These are phyloP conservation scores for Leccinum griseonigrum DNA, from an alignment of 1,284 basidiomycete species.

Conservation along the genomic window DNA sequence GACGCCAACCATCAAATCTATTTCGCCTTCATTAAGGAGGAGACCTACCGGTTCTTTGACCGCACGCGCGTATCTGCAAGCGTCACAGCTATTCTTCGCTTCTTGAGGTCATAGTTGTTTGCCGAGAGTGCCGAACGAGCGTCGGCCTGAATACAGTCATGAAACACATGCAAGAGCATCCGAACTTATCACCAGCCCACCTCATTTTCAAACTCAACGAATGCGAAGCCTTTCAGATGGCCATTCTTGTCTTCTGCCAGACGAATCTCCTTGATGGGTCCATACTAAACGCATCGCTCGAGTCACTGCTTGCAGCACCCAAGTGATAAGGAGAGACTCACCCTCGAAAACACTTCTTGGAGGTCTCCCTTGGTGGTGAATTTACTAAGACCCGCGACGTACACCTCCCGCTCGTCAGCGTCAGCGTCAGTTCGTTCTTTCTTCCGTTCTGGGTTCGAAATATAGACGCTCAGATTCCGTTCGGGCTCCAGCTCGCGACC, in stretches of 20 bases:
- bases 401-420: constrained; percentile 80
- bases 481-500: constrained; percentile 70
- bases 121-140: constrained; percentile 72
- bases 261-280: constrained; percentile 76
- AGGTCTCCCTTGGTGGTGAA: constrained; percentile 74
- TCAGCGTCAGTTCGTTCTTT: constrained; percentile 86
- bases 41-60: constrained; percentile 48
- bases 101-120: constrained; percentile 85
- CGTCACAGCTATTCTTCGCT: constrained; percentile 81
- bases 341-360: constrained; percentile 71
- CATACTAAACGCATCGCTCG: constrained; percentile 56
- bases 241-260: constrained; percentile 74
- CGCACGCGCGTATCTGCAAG: constrained; percentile 73
- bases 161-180: neutral
- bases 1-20: neutral
- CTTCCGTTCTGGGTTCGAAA: constrained; percentile 89
- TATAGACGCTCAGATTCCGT: constrained; percentile 71
- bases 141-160: constrained; percentile 48
- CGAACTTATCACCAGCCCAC: constrained; percentile 39
- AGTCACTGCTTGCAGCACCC: constrained; percentile 6
- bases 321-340: constrained; percentile 32
- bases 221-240: constrained; percentile 84
- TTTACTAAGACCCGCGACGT: constrained; percentile 80
- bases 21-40: neutral
- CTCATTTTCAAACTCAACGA: constrained; percentile 86